These are phyloP conservation scores for Ceratocystis harringtonii DNA, from an alignment of 2,329 filamentous ascomycete species.

Conservation along the genomic window DNA sequence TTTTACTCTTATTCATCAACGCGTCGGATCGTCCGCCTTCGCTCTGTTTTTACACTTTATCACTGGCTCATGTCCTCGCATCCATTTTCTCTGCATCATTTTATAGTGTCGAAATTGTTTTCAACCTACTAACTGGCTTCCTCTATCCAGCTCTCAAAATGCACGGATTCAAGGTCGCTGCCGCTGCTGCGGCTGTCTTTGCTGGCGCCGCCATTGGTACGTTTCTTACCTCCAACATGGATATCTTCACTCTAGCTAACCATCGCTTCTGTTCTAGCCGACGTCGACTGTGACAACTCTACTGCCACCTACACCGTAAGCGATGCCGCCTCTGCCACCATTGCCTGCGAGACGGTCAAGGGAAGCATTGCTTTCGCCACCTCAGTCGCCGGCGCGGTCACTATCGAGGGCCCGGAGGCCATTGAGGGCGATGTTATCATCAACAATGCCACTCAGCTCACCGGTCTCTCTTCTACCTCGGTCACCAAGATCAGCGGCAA, in stretches of 20 bases:
- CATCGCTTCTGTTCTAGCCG: neutral
- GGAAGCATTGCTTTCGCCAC: constrained; percentile 37
- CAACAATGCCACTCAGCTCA: constrained; percentile 43
- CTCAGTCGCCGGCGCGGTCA: constrained; percentile 37
- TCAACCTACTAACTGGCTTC: neutral
- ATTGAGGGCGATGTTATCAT: constrained; percentile 44
- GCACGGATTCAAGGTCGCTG: constrained; percentile 32
- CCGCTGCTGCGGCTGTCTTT: constrained; percentile 32
- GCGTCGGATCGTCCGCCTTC: too few relatives aligned
- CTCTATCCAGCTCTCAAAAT: constrained; percentile 26
- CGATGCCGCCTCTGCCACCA: constrained; percentile 44
- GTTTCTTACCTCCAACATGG: constrained; percentile 17
- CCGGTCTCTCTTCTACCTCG: constrained; percentile 43
- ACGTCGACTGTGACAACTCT: constrained; percentile 22
- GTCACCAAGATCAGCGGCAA: constrained; percentile 50
- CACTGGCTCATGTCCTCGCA: neutral
- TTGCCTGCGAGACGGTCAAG: constrained; percentile 49
- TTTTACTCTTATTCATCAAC: too few relatives aligned
- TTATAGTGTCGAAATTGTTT: neutral
- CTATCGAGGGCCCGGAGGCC: constrained; percentile 43
- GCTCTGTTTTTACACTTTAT: neutral
- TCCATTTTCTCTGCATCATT: neutral
- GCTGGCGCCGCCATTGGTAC: constrained; percentile 31
- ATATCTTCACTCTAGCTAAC: neutral
- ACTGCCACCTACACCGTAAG: constrained; percentile 37